These are phyloP conservation scores for Fusarium protoensiforme DNA, from an alignment of 2,329 filamentous ascomycete species.

Conservation along the genomic window DNA sequence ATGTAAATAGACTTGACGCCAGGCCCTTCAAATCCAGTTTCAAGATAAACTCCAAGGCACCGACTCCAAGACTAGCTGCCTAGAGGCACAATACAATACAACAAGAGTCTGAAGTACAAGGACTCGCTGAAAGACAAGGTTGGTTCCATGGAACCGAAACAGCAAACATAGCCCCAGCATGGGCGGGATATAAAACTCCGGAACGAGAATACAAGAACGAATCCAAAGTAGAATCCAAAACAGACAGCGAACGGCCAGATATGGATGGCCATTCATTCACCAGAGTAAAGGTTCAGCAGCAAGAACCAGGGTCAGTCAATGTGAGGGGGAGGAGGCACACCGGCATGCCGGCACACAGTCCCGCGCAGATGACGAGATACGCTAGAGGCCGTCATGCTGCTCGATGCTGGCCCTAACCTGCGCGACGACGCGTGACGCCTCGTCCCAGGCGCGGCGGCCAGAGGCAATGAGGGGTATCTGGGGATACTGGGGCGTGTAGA, in stretches of 20 bases:
- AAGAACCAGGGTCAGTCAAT: background rate
- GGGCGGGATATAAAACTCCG: conserved; percentile 30
- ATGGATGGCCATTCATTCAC: background rate
- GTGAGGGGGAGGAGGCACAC: background rate
- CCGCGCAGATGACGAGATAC: background rate
- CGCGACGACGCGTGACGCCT: conserved; percentile 45
- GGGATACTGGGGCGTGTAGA: conserved; percentile 69
- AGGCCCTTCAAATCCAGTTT: background rate
- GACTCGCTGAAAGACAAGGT: background rate
- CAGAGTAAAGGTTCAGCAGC: background rate
- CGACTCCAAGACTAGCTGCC: background rate
- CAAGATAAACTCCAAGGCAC: background rate
- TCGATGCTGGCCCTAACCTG: conserved; percentile 46
- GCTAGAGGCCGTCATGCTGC: conserved; percentile 45
- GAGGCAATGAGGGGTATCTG: conserved; percentile 67
- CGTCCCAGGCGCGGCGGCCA: conserved; percentile 47
- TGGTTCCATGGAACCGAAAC: background rate
- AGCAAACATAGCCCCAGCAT: background rate
- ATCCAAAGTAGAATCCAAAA: background rate
- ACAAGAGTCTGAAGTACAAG: background rate
- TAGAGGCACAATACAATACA: background rate
- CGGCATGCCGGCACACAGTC: background rate
- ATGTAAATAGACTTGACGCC: background rate
- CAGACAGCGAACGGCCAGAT: background rate
- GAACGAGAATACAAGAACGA: background rate